Conservation (phyloP, 805 yeast species). For the Candida nonsorbophila region DNA sequence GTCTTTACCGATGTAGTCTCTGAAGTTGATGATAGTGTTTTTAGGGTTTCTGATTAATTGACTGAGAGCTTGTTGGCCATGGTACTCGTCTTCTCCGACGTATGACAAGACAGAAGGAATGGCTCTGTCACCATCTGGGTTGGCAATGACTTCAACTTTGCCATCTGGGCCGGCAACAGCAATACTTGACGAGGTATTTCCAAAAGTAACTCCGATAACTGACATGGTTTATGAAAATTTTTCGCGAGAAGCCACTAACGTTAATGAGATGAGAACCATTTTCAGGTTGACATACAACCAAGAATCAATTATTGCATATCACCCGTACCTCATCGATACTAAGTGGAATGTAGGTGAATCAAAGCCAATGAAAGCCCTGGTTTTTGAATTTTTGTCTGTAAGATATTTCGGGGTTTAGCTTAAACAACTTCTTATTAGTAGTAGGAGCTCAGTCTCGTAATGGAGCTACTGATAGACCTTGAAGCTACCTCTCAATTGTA, state of each 20-base stretch:
- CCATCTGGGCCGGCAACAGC: slow-evolving; percentile 85
- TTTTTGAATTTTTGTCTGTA: too few species aligned
- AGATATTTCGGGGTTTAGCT: too few species aligned
- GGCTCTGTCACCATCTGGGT: slow-evolving; percentile 97
- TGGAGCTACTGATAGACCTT: too few species aligned
- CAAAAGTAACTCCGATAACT: slow-evolving; percentile 92
- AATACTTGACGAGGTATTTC: slow-evolving; percentile 92
- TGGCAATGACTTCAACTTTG: slow-evolving; percentile 93
- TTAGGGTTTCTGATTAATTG: slow-evolving; percentile 87
- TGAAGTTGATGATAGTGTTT: slow-evolving; percentile 84
- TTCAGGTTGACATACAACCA: too few species aligned
- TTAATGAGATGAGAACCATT: too few species aligned
- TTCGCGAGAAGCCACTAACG: too few species aligned
- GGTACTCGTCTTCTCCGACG: slow-evolving; percentile 93
- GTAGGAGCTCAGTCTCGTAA: too few species aligned
- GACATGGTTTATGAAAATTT: too few species aligned
- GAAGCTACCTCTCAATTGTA: too few species aligned
- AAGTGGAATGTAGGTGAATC: too few species aligned
- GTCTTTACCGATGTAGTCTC: slow-evolving; percentile 82
- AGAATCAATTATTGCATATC: not conserved
- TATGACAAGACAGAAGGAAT: slow-evolving; percentile 91
- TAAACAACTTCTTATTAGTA: too few species aligned
- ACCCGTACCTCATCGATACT: slow-evolving; percentile 1
- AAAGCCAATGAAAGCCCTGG: too few species aligned
- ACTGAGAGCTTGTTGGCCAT: slow-evolving; percentile 92